These are phyloP conservation scores for Kwoniella heveanensis DNA, from an alignment of 768 basidiomycete species.

Conservation along the genomic window DNA sequence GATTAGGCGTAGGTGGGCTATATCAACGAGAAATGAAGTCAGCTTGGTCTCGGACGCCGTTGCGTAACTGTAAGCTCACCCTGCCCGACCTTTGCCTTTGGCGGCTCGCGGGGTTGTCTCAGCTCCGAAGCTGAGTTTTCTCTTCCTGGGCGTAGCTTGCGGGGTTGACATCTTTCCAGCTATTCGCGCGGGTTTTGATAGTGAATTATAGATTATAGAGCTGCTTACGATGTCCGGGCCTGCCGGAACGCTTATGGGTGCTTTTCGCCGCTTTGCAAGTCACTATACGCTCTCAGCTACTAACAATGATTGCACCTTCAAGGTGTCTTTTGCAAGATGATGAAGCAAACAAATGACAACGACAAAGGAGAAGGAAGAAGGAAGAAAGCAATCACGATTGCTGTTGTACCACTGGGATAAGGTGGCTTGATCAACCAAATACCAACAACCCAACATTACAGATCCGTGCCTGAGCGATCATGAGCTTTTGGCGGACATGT, in stretches of 20 bases:
- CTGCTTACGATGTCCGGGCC: constrained; percentile 8
- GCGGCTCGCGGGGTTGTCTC: constrained; percentile 11
- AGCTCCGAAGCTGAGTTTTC: constrained; percentile 25
- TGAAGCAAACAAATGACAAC: neutral
- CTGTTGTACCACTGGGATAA: too few relatives aligned
- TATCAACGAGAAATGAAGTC: neutral
- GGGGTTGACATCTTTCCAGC: constrained; percentile 10
- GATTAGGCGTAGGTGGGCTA: constrained; percentile 50
- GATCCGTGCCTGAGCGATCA: neutral
- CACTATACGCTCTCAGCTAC: neutral
- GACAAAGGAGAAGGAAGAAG: neutral
- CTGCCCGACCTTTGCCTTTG: constrained; percentile 25
- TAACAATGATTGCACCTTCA: neutral
- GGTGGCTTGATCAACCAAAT: constrained; percentile 8
- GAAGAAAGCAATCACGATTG: constrained; percentile 2
- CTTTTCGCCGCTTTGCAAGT: neutral
- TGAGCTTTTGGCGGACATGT: neutral
- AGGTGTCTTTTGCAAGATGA: neutral
- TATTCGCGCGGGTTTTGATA: too few relatives aligned
- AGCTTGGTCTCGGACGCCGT: neutral
- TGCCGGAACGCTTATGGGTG: constrained; percentile 2
- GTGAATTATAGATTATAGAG: neutral
- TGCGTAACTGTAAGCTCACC: constrained; percentile 31
- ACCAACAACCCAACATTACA: neutral
- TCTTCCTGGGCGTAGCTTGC: constrained; percentile 34